A percentile compares a stretch with the other conserved stretches of the same genome.
Conservation (phyloP, 352 stramenopile genomes). For the Lagenidium sp. region DNA sequence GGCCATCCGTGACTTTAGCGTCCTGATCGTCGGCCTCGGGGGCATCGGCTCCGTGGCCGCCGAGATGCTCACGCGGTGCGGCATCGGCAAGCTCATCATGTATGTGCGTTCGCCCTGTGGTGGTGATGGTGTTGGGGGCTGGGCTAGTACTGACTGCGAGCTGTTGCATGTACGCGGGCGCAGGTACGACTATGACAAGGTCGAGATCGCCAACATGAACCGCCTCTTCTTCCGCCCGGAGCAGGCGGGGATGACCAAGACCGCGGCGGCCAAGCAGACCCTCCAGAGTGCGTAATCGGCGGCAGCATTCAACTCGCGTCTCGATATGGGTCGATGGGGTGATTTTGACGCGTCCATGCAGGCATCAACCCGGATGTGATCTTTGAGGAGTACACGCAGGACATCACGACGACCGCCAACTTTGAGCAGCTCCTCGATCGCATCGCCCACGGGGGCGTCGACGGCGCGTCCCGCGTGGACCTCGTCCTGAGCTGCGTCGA, state of each 20-base stretch:
- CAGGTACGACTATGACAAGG: constrained; percentile 83
- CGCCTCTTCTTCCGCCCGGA: constrained; percentile 86
- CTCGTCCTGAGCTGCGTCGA: constrained; percentile 86
- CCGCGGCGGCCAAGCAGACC: constrained; percentile 78
- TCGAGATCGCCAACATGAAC: constrained; percentile 91
- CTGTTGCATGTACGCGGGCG: background rate
- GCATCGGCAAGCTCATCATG: constrained; percentile 86
- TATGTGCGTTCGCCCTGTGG: background rate
- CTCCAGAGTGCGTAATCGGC: constrained; percentile 57
- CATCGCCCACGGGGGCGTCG: constrained; percentile 58
- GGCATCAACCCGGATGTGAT: constrained; percentile 87
- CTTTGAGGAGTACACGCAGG: constrained; percentile 81
- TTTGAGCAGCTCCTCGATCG: constrained; percentile 80
- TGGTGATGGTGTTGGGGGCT: too few relatives aligned
- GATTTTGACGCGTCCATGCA: constrained; percentile 4
- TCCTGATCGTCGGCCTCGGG: constrained; percentile 79
- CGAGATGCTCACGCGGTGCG: constrained; percentile 88
- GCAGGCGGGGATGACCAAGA: constrained; percentile 84
- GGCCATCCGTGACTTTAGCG: constrained; percentile 68
- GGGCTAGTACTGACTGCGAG: too few relatives aligned
- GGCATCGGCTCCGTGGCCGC: constrained; percentile 82
- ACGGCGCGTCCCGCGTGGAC: constrained; percentile 49
- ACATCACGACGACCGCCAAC: constrained; percentile 81
- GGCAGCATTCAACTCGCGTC: too few relatives aligned
- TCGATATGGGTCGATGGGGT: too few relatives aligned